Conservation (phyloP, 148 eudicot genomes). For the Pouteria glomerata region DNA sequence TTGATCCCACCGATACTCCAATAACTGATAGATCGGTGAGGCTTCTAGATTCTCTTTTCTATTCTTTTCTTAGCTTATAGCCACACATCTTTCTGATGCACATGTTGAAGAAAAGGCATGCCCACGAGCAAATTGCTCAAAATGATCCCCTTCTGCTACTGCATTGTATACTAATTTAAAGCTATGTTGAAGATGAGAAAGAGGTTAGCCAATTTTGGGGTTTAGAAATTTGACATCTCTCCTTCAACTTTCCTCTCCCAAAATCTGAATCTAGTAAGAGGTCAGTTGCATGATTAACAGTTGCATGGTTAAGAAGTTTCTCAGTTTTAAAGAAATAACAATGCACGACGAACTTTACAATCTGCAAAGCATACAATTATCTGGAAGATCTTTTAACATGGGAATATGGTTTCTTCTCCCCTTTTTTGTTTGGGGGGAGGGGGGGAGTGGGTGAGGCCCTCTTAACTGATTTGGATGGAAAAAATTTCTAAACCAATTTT, state of each 20-base stretch:
- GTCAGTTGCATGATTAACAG: too few relatives aligned
- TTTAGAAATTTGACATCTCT: neutral
- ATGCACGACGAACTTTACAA: neutral
- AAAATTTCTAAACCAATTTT: neutral
- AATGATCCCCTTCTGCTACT: neutral
- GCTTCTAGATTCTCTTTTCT: neutral
- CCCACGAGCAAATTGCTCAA: conserved; percentile 1
- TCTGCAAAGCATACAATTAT: neutral
- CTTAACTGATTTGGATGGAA: neutral
- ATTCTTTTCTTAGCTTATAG: neutral
- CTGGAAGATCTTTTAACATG: neutral
- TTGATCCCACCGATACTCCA: conserved; percentile 90
- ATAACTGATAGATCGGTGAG: conserved; percentile 96
- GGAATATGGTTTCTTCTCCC: neutral
- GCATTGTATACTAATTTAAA: neutral
- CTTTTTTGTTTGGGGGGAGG: too few relatives aligned
- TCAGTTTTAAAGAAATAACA: neutral
- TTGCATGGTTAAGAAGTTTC: neutral
- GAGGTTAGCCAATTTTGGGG: neutral
- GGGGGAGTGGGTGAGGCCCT: neutral
- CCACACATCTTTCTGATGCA: neutral
- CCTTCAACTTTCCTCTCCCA: neutral
- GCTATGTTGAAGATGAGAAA: neutral
- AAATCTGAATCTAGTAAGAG: neutral
- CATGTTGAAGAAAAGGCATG: neutral